These are phyloP conservation scores for Casaregolazyma suthepensis DNA, from an alignment of 1,139 yeast species.

Conservation along the genomic window DNA sequence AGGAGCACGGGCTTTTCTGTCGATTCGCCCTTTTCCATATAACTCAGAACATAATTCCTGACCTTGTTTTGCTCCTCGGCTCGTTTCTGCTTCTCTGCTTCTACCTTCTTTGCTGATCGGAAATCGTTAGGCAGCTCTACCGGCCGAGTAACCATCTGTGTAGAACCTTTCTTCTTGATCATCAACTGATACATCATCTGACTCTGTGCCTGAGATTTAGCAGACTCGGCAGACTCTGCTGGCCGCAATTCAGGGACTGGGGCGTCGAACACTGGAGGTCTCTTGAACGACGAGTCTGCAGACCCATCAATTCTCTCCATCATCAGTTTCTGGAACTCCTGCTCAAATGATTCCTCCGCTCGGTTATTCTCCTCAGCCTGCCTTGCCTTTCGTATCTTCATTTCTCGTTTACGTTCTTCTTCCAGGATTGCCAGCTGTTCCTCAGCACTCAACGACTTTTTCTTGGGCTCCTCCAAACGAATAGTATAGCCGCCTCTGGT, in stretches of 20 bases:
- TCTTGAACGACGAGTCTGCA: not conserved
- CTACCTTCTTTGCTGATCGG: slow-evolving; percentile 23
- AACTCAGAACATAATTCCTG: slow-evolving; percentile 24
- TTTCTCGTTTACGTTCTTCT: slow-evolving; percentile 11
- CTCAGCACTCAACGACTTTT: not conserved
- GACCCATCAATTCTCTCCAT: slow-evolving; percentile 25
- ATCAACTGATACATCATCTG: slow-evolving; percentile 23
- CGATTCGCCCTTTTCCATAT: slow-evolving; percentile 16
- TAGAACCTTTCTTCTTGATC: slow-evolving; percentile 22
- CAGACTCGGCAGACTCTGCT: slow-evolving; percentile 3
- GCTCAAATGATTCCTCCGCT: slow-evolving; percentile 14
- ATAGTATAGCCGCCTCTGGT: not conserved
- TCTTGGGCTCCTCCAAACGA: not conserved
- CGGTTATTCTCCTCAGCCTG: slow-evolving; percentile 16
- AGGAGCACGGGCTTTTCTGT: not conserved
- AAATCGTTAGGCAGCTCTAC: slow-evolving; percentile 26
- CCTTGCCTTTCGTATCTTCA: slow-evolving; percentile 13
- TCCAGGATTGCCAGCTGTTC: not conserved
- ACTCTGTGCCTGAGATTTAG: slow-evolving; percentile 5
- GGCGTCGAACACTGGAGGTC: slow-evolving; percentile 3
- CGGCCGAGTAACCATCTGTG: slow-evolving; percentile 15
- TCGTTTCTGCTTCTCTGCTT: slow-evolving; percentile 20
- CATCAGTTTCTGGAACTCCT: slow-evolving; percentile 30
- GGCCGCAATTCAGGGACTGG: slow-evolving; percentile 4
- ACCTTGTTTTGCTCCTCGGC: slow-evolving; percentile 25